A percentile compares a stretch with the other conserved stretches of the same genome.
phyloP scores from a whole-genome alignment of 306 rosid species.

The Delonix regia region DNA sequence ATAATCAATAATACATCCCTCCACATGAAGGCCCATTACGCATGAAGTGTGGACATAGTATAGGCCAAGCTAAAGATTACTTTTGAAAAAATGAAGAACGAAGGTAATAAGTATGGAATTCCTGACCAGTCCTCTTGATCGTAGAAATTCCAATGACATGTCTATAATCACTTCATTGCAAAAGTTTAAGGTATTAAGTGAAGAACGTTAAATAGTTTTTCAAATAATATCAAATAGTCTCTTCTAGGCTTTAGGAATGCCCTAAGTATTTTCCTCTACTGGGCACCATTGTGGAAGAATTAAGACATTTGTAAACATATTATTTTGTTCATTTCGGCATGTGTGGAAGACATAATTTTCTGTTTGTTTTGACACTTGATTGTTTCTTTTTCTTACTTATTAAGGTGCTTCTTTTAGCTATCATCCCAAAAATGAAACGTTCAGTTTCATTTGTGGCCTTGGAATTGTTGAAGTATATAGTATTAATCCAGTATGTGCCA shows the following conservation, averaged over 20 bases:
- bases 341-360: conserved; percentile 1
- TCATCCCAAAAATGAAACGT: conserved; percentile 26
- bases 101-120: too few species aligned
- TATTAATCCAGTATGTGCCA: conserved; percentile 68
- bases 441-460: conserved; percentile 45
- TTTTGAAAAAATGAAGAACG: too few species aligned
- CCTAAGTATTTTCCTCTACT: not conserved
- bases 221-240: too few species aligned
- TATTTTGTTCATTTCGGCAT: conserved; percentile 8
- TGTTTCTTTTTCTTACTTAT: not conserved
- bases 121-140: too few species aligned
- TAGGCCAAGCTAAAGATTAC: too few species aligned
- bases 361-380: not conserved
- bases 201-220: too few species aligned
- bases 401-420: conserved; percentile 57
- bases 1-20: too few species aligned
- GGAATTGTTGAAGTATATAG: conserved; percentile 46
- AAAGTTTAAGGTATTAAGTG: too few species aligned
- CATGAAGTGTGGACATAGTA: too few species aligned
- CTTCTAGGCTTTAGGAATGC: not conserved
- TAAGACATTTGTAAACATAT: not conserved
- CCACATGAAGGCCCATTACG: too few species aligned
- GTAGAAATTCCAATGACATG: too few species aligned
- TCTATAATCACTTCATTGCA: too few species aligned
- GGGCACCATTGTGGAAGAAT: conserved; percentile 7